Conservation (phyloP, 345 rosid genomes). For the Triadica sebifera region DNA sequence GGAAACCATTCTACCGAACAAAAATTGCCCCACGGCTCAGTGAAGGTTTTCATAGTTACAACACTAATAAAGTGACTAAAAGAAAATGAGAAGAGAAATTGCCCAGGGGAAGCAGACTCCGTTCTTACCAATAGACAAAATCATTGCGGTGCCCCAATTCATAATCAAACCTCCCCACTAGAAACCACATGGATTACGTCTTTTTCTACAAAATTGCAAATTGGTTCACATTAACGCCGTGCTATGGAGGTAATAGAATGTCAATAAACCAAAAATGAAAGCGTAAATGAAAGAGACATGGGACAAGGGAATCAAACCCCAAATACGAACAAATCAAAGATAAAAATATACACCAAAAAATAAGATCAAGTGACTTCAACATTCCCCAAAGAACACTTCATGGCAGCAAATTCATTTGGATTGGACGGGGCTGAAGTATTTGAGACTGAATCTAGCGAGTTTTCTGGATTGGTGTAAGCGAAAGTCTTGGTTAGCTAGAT, state of each 20-base stretch:
- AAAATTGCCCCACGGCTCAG: too few relatives aligned
- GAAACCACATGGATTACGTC: not conserved
- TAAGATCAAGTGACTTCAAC: not conserved
- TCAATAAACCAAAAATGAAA: conserved; percentile 9
- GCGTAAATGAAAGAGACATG: not conserved
- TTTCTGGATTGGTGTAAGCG: not conserved
- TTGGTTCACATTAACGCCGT: not conserved
- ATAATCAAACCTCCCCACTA: not conserved
- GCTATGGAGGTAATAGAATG: not conserved
- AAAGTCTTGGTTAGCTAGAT: not conserved
- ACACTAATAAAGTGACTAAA: not conserved
- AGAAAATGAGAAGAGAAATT: not conserved
- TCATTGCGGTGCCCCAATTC: not conserved
- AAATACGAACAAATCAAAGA: conserved; percentile 21
- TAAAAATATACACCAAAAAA: too few relatives aligned
- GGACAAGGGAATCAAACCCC: not conserved
- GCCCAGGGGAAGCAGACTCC: not conserved
- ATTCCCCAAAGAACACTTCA: not conserved
- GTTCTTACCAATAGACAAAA: not conserved
- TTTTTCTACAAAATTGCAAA: conserved; percentile 21
- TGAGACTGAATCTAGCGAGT: not conserved
- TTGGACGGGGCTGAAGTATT: not conserved
- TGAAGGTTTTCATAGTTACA: not conserved
- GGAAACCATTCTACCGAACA: too few relatives aligned
- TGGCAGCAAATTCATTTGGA: not conserved